Percentiles rank a stretch among this genome's conserved stretches.
Conservation (phyloP, 352 stramenopile species). For the Peronospora farinosa region DNA sequence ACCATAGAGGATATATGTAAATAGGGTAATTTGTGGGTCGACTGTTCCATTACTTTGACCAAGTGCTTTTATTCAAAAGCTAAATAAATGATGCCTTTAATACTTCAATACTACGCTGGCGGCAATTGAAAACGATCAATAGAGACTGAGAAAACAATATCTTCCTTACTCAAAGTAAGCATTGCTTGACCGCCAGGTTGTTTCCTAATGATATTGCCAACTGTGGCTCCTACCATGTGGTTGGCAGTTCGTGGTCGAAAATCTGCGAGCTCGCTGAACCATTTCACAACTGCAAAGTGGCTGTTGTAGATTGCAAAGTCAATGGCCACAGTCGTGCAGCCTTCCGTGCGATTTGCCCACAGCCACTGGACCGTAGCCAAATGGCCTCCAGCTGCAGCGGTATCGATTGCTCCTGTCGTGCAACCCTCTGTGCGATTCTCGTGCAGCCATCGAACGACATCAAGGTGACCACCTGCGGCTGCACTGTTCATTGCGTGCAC, state of each 20-base stretch:
- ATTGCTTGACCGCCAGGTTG: constrained; percentile 12
- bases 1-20: too few relatives aligned
- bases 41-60: too few relatives aligned
- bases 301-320: constrained; percentile 67
- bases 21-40: too few relatives aligned
- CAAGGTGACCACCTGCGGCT: constrained; percentile 44
- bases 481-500: constrained; percentile 56
- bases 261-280: constrained; percentile 35
- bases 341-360: constrained; percentile 46
- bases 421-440: constrained; percentile 47
- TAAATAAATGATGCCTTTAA: too few relatives aligned
- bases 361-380: constrained; percentile 53
- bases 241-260: constrained; percentile 19
- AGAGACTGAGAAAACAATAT: not conserved
- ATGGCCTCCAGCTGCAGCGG: constrained; percentile 43
- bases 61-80: too few relatives aligned
- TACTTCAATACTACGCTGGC: too few relatives aligned
- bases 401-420: constrained; percentile 57
- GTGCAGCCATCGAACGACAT: constrained; percentile 55
- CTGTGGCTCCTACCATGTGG: constrained; percentile 1
- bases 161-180: constrained; percentile 23
- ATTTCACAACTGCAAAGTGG: constrained; percentile 55
- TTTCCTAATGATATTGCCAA: constrained; percentile 17
- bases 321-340: constrained; percentile 57
- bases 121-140: not conserved